Evolutionary conservation across 371 early-diverging fungal genomes (phyloP), one percentile per base, ranked within the genome.

Genomic region (Rhizopus microsporus): DNA sequence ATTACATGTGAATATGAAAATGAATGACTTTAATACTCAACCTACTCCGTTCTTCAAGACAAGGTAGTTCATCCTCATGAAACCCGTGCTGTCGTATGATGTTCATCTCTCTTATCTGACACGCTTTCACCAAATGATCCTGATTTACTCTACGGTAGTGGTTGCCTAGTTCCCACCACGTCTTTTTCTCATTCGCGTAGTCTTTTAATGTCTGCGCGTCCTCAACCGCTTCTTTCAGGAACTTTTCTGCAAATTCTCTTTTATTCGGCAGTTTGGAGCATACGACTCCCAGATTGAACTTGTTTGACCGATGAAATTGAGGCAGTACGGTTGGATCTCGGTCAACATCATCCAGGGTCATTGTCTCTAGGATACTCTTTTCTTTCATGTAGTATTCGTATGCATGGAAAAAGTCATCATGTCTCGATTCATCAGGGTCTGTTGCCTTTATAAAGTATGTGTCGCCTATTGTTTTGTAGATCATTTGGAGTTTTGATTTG

Each of bases 271-370:
- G 34, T 38, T 75, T 72, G 8, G 57, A 50, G 46, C 63, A 63
- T 31, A 75, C 70, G 0, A 75, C 67, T 9, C 76, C 79, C 50
- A 76, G 50, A 54, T 79, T 79, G 31, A 74, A 72, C 29, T 67
- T 33, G 15, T 63, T 67, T 0, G 76, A 69, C 32, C 66, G 68
- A 2, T 30, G 57, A 9, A 72, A 29, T 40, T 52, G 51, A 3
- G 51, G 33, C 12, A 63, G 37, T 23, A 45, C 43, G 7, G 51
- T 60, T 6, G 48, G 49, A 31, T 68, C 65, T 0, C 49, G 49
- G n/a, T 72, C 62, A 0, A 59, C 59, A 46, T 61, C 68, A 0
- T 45, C 54, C 38, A 48, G n/a, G 23, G 55, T 45, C 62, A 71
- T 56, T 30, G 50, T 33, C 38, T 63, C 62, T 7, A 77, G 54